Evolutionary conservation across 2,329 filamentous ascomycete species (phyloP), one percentile per base, ranked within the genome.

Genomic region (Colletotrichum nymphaeae): DNA sequence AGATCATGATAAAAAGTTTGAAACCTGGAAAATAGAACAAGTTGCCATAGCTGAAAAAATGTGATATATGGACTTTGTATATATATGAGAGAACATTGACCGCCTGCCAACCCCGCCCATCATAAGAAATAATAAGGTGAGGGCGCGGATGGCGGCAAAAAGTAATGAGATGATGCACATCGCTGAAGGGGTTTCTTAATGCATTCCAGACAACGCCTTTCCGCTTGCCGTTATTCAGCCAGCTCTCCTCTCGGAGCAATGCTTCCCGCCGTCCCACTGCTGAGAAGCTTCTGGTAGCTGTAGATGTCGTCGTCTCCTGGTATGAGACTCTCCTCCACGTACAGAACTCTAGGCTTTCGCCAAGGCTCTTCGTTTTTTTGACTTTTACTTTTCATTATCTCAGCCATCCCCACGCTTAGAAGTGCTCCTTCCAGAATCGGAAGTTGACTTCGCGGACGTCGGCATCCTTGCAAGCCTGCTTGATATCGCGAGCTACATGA

Each of bases 361-460:
- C 30, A 22, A 64, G 37, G 22, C 16, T 65, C 30, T 32, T 65
- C 26, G 30, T 65, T 64, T 62, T 62, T 59, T 58, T 65, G 46
- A 58, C 32, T 67, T 62, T 35, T 49, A 30, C 57, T 26, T 30
- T 46, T 9, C 65, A 6, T 32, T 19, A 30, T 28, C 42, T 49
- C 30, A 52, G 55, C 32, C 32, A 60, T 14, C 22, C 62, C 32
- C 55, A 56, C 71, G 74, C 73, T 81, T 88, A 93, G 81, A 93
- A 93, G 81, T 99, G 96, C 84, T 99, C 97, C 87, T 99, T 99
- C 97, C 97, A 99, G 88, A 99, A 99, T 78, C 94, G 94, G 86
- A 98, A 99, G 79, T 92, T 91, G 70, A 99, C 95, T 77, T 97
- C 94, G 75, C 90, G 90, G 49, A 90, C 91, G 14, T 91, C 94